These are phyloP conservation scores for Nicotiana undulata DNA, from an alignment of 257 asterid genomes.

Conservation along the genomic window DNA sequence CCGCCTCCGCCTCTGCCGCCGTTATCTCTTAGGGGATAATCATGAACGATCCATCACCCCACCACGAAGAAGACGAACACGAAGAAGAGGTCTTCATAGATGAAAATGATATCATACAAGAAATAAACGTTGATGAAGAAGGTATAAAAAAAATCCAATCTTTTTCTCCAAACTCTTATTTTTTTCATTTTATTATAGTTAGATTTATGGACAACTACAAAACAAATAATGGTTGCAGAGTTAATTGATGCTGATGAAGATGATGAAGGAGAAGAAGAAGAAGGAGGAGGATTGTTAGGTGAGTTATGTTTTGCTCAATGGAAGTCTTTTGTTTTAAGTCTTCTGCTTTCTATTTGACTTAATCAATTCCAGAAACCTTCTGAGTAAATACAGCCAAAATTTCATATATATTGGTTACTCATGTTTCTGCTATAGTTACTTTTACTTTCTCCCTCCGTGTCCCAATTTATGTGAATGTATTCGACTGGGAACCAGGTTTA, in stretches of 20 bases:
- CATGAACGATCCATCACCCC: conserved; percentile 9
- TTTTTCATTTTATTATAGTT: neutral
- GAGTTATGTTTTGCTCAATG: neutral
- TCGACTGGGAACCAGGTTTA: no score
- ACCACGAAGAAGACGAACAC: conserved; percentile 24
- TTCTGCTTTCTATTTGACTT: neutral
- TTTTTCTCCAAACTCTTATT: neutral
- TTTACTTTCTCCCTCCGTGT: neutral
- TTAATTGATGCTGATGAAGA: conserved; percentile 79
- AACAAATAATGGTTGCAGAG: conserved; percentile 34
- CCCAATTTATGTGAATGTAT: no score
- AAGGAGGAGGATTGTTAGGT: conserved; percentile 27
- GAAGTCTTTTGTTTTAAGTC: neutral
- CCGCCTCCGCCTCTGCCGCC: neutral
- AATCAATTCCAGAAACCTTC: conserved; percentile 6
- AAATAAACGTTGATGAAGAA: conserved; percentile 70
- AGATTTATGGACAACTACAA: neutral
- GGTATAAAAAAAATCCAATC: conserved; percentile 23
- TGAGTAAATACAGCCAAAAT: neutral
- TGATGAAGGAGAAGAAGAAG: conserved; percentile 37
- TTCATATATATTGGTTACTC: neutral
- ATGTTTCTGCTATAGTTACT: neutral
- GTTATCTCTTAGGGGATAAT: neutral
- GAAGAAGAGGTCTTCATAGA: conserved; percentile 47
- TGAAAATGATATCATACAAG: conserved; percentile 54